Percentiles rank a stretch among this genome's conserved stretches.
phyloP scores from a whole-genome alignment of 2,329 filamentous ascomycete species.

The Ilyonectria sp. region DNA sequence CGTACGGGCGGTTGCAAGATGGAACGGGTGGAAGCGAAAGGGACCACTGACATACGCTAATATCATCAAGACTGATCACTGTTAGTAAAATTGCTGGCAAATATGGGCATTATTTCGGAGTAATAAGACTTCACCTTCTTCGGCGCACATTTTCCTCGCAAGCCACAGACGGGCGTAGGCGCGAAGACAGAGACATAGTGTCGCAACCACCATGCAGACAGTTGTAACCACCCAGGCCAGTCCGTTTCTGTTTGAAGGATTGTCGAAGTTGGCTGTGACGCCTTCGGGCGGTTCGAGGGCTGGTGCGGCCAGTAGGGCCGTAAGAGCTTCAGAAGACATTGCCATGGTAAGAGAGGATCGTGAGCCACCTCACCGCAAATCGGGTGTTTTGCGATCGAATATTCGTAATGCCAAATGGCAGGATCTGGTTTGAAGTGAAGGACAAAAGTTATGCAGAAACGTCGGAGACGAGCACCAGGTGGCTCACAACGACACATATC shows the following conservation, averaged over 20 bases:
- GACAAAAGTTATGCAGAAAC: too few species aligned
- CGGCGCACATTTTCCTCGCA: conserved; percentile 8
- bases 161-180: conserved; percentile 22
- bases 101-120: background rate
- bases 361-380: background rate
- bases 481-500: too few species aligned
- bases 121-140: conserved; percentile 23
- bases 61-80: conserved; percentile 25
- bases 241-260: conserved; percentile 28
- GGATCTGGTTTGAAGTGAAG: too few species aligned
- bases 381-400: background rate
- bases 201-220: conserved; percentile 23
- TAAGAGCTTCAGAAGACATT: conserved; percentile 12
- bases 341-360: background rate
- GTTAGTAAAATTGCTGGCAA: background rate
- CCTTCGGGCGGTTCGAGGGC: conserved; percentile 24
- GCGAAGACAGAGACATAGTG: conserved; percentile 21
- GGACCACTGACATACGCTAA: conserved; percentile 21
- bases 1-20: background rate
- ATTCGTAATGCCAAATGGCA: too few species aligned
- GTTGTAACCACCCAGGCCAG: conserved; percentile 27
- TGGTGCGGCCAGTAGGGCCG: conserved; percentile 24
- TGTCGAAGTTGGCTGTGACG: conserved; percentile 26
- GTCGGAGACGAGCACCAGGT: too few species aligned
- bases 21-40: background rate